Conservation (phyloP, 169 alveolate genomes). For the Plasmodium chabaudi region DNA sequence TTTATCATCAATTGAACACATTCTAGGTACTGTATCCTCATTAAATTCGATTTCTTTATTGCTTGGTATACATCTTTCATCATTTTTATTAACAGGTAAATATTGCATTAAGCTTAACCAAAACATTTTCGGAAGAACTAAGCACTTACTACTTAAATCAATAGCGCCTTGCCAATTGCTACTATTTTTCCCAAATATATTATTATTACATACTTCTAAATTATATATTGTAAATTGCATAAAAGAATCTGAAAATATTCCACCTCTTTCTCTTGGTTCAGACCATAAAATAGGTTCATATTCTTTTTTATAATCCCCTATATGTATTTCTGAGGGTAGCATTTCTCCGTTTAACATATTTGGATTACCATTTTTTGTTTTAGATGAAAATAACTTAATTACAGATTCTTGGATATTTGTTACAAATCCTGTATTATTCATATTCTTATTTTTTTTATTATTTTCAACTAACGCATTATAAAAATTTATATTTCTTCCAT, state of each 20-base stretch:
- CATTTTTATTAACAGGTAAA: conserved; percentile 79
- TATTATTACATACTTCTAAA: conserved; percentile 79
- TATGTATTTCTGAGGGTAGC: conserved; percentile 47
- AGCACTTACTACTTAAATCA: conserved; percentile 81
- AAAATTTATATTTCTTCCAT: not conserved
- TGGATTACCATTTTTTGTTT: too few relatives aligned
- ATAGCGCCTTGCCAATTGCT: conserved; percentile 83
- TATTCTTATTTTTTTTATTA: not conserved
- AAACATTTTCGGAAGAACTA: conserved; percentile 84
- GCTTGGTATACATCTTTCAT: conserved; percentile 53
- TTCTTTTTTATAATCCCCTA: conserved; percentile 70
- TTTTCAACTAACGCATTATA: not conserved
- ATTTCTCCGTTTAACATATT: not conserved
- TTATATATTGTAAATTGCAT: conserved; percentile 82
- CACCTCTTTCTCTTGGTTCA: conserved; percentile 84
- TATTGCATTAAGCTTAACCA: conserved; percentile 86
- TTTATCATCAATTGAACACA: conserved; percentile 74
- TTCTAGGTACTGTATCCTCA: conserved; percentile 40
- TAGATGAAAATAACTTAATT: not conserved
- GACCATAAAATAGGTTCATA: conserved; percentile 79
- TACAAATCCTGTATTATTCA: not conserved
- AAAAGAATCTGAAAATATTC: conserved; percentile 81
- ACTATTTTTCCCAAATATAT: conserved; percentile 82
- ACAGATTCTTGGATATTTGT: not conserved
- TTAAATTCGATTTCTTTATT: conserved; percentile 22